These are phyloP conservation scores for Aphanomyces euteiches DNA, from an alignment of 352 stramenopile species.

Conservation along the genomic window DNA sequence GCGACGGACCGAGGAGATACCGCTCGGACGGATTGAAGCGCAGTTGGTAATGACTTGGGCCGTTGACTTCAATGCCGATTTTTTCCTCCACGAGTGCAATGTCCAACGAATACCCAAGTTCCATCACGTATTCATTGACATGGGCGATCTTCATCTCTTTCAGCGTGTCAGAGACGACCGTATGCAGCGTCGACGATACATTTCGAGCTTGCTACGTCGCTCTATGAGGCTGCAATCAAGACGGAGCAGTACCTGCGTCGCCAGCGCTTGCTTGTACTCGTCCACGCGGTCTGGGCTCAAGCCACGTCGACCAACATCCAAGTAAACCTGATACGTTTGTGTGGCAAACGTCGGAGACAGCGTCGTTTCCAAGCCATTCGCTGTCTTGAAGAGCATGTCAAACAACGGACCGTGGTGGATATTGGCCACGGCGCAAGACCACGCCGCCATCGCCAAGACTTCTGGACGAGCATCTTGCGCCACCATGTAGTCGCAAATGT, in stretches of 20 bases:
- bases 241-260: background rate
- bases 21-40: constrained; percentile 20
- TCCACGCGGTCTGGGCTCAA: background rate
- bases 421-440: constrained; percentile 20
- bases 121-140: constrained; percentile 20
- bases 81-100: constrained; percentile 25
- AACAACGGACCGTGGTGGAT: background rate
- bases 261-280: constrained; percentile 9
- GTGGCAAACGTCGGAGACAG: constrained; percentile 1
- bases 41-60: constrained; percentile 26
- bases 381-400: background rate
- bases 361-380: background rate
- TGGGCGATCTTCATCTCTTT: constrained; percentile 12
- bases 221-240: background rate
- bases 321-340: constrained; percentile 25
- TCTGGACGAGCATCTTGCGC: constrained; percentile 6
- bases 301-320: constrained; percentile 1
- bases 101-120: constrained; percentile 28
- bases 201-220: constrained; percentile 5
- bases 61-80: constrained; percentile 31
- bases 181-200: constrained; percentile 24
- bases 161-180: constrained; percentile 4
- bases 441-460: constrained; percentile 10
- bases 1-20: constrained; percentile 15
- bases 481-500: constrained; percentile 10